Conservation (phyloP, 2,329 filamentous ascomycete species). For the Ophiocordyceps sinensis region DNA sequence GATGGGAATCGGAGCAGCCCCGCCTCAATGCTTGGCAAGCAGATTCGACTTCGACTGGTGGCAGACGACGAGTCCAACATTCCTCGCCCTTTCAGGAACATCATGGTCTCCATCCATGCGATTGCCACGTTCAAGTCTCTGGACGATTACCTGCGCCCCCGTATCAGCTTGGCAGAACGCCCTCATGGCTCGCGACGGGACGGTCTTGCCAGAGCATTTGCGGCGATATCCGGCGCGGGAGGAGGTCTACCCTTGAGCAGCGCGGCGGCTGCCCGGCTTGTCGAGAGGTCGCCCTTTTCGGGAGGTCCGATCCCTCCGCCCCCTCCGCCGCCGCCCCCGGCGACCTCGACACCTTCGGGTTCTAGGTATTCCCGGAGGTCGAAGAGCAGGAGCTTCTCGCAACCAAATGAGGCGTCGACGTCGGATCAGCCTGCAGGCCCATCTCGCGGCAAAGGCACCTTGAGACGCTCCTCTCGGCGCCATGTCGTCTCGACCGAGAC, state of each 20-base stretch:
- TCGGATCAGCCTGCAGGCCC: conserved; percentile 31
- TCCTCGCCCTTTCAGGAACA: conserved; percentile 73
- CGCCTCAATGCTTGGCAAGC: conserved; percentile 91
- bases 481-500: conserved; percentile 38
- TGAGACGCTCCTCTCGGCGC: conserved; percentile 50
- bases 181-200: conserved; percentile 45
- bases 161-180: conserved; percentile 70
- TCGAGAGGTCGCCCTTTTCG: conserved; percentile 26
- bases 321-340: conserved; percentile 16
- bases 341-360: conserved; percentile 22
- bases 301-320: conserved; percentile 21
- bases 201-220: conserved; percentile 53
- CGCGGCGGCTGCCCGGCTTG: conserved; percentile 29
- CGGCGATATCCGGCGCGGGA: conserved; percentile 65
- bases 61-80: conserved; percentile 88
- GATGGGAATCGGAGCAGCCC: conserved; percentile 84
- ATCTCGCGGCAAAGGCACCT: conserved; percentile 41
- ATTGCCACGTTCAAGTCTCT: conserved; percentile 96
- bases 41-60: conserved; percentile 75
- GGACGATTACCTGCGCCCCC: conserved; percentile 86
- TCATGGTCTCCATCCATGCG: conserved; percentile 97
- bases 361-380: conserved; percentile 30
- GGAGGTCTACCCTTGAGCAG: conserved; percentile 41
- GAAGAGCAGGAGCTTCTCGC: conserved; percentile 30
- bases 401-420: conserved; percentile 24